Percentiles rank a stretch among this genome's conserved stretches.
Evolutionary conservation across 768 basidiomycete species (phyloP).

Genomic region (Phanerodontia chrysosporium): DNA sequence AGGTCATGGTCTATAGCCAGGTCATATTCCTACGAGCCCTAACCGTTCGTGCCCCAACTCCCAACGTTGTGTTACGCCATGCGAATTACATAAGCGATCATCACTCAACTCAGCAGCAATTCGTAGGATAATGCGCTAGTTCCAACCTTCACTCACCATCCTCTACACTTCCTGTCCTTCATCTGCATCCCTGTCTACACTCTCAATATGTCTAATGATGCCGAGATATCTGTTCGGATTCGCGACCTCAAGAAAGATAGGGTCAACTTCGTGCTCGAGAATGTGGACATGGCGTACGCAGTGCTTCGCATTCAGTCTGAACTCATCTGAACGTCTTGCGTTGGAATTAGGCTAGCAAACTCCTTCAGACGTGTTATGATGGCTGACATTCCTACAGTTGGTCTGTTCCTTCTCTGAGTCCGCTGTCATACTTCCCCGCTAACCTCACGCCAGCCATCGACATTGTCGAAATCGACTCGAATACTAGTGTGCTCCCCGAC

Average conservation of each 20-base stretch:
- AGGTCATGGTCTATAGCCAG: too few relatives aligned
- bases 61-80: too few relatives aligned
- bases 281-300: slow-evolving; percentile 91
- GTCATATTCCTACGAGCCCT: too few relatives aligned
- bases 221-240: slow-evolving; percentile 73
- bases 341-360: slow-evolving; percentile 74
- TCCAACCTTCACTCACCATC: too few relatives aligned
- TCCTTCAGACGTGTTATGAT: slow-evolving; percentile 91
- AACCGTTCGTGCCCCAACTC: too few relatives aligned
- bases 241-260: slow-evolving; percentile 80
- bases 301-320: not conserved
- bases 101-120: too few relatives aligned
- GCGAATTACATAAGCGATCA: too few relatives aligned
- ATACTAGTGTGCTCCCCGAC: slow-evolving; percentile 91
- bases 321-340: not conserved
- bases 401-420: slow-evolving; percentile 36
- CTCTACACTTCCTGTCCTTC: too few relatives aligned
- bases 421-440: not conserved
- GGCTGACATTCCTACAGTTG: slow-evolving; percentile 94
- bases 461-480: slow-evolving; percentile 87
- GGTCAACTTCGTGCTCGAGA: slow-evolving; percentile 90
- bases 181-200: not conserved
- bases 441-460: slow-evolving; percentile 71
- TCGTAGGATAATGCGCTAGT: too few relatives aligned
- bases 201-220: slow-evolving; percentile 15